Conservation (phyloP, 148 eudicot genomes). For the Fagopyrum tataricum region DNA sequence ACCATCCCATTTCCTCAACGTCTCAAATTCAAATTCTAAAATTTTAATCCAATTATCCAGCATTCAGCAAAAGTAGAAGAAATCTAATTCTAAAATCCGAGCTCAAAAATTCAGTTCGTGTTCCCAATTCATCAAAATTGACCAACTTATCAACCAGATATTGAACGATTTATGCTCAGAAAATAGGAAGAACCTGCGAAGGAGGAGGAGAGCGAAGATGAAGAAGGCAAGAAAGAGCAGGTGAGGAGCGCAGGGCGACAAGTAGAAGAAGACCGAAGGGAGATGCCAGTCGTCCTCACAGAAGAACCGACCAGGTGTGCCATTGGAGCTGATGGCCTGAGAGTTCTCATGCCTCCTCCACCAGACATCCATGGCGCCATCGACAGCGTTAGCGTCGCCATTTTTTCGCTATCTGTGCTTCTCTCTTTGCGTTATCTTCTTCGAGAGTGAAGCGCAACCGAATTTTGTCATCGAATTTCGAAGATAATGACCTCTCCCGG, state of each 20-base stretch:
- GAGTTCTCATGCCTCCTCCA: constrained; percentile 15
- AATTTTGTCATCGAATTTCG: background rate
- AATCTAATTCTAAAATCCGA: background rate
- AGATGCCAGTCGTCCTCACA: constrained; percentile 12
- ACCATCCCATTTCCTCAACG: background rate
- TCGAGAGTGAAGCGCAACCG: constrained; percentile 2
- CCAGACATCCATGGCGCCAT: constrained; percentile 25
- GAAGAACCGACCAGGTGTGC: constrained; percentile 19
- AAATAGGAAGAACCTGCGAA: constrained; percentile 24
- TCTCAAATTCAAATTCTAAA: background rate
- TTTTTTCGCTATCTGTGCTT: constrained; percentile 5
- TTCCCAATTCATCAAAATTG: constrained; percentile 6
- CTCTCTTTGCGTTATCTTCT: background rate
- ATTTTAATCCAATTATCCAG: background rate
- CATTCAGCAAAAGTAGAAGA: background rate
- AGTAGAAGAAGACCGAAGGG: constrained; percentile 10
- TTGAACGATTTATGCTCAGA: background rate
- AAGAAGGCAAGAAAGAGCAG: constrained; percentile 29
- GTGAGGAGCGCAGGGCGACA: constrained; percentile 21
- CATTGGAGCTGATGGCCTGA: constrained; percentile 23
- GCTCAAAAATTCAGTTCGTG: background rate
- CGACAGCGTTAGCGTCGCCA: constrained; percentile 26
- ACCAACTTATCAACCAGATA: background rate
- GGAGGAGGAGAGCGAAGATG: constrained; percentile 26
- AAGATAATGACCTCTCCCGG: background rate